Evolutionary conservation across 2,329 filamentous ascomycete genomes (phyloP).

Genomic region (Cladorrhinum sp.): DNA sequence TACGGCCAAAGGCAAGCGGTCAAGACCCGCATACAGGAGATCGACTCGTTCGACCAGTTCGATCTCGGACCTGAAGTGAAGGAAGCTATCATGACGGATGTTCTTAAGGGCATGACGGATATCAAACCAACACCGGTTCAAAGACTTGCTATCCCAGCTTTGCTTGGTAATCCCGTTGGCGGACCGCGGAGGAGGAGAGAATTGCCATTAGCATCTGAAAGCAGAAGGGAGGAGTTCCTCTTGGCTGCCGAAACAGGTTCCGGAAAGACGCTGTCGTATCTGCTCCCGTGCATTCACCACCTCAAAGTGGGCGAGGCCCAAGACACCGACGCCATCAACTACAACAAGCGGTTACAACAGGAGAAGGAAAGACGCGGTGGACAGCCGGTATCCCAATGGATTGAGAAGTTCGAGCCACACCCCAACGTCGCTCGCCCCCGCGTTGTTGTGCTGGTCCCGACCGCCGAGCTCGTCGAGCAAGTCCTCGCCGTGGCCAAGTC

Average conservation of each 20-base stretch:
- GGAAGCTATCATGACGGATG: constrained; percentile 68
- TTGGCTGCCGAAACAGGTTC: constrained; percentile 95
- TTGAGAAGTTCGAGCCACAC: constrained; percentile 65
- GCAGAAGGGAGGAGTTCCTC: constrained; percentile 59
- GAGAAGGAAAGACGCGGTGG: constrained; percentile 56
- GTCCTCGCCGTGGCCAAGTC: constrained; percentile 77
- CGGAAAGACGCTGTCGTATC: constrained; percentile 91
- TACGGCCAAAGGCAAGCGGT: constrained; percentile 62
- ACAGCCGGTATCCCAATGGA: constrained; percentile 41
- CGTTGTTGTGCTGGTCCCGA: constrained; percentile 84
- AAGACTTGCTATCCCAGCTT: constrained; percentile 77
- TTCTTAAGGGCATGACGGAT: constrained; percentile 70
- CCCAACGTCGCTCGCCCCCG: constrained; percentile 75
- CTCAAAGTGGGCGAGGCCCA: constrained; percentile 71
- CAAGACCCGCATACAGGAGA: constrained; percentile 57
- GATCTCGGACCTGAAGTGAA: constrained; percentile 69
- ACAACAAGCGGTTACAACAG: constrained; percentile 52
- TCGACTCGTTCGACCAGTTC: constrained; percentile 80
- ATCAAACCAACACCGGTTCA: constrained; percentile 86
- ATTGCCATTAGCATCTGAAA: constrained; percentile 30
- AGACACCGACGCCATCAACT: constrained; percentile 57
- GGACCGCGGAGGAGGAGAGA: constrained; percentile 29
- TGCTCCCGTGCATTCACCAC: constrained; percentile 79
- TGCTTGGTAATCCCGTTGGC: constrained; percentile 57
- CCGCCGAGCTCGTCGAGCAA: constrained; percentile 86